phyloP scores from a whole-genome alignment of 192 early-diverging fungal species.

The Dimargaris xerosporica region DNA sequence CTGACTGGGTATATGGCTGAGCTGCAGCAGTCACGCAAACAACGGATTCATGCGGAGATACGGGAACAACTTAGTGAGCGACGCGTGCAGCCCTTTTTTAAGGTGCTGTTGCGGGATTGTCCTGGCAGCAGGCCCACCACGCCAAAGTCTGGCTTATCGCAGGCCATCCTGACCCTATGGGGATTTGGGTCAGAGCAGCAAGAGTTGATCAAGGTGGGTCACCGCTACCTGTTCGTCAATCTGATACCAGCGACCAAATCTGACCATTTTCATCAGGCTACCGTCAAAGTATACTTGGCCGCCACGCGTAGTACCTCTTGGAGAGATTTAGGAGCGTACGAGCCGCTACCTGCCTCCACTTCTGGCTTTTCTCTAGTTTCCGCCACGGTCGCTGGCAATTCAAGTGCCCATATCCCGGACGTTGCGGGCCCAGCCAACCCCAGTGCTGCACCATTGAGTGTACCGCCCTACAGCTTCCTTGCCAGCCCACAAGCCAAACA shows the following conservation, averaged over 20 bases:
- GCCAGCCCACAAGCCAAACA: background rate
- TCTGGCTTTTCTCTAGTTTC: background rate
- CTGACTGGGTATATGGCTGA: background rate
- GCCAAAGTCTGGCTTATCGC: background rate
- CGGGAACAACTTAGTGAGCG: background rate
- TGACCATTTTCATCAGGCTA: no score
- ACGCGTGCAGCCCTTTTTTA: background rate
- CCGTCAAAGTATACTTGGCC: background rate
- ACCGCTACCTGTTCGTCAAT: background rate
- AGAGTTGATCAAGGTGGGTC: background rate
- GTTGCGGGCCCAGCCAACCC: background rate
- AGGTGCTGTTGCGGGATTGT: background rate
- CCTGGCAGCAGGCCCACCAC: background rate
- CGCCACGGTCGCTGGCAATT: background rate
- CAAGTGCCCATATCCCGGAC: background rate
- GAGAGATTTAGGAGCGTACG: background rate
- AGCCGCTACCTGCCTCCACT: background rate
- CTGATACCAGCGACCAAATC: background rate
- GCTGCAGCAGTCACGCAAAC: background rate
- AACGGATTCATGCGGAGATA: background rate
- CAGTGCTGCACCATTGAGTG: background rate
- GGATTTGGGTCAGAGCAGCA: background rate
- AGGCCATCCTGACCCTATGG: conserved; percentile 6
- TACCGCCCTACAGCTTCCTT: background rate
- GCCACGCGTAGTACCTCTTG: background rate